Conservation (phyloP, 75 land plant genomes). For the Ceratopteris richardii region DNA sequence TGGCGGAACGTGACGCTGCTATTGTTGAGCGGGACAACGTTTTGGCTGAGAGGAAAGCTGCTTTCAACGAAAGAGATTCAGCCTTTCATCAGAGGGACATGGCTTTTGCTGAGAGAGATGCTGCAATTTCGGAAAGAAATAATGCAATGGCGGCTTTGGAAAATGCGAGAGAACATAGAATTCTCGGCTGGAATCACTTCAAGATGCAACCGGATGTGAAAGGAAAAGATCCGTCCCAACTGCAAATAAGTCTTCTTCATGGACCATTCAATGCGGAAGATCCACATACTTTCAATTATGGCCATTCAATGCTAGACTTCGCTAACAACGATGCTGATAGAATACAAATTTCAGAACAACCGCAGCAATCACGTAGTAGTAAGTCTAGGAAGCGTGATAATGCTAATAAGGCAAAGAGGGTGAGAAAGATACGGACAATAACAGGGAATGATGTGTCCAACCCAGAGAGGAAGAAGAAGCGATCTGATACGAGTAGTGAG, state of each 20-base stretch:
- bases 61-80: constrained; percentile 26
- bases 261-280: background rate
- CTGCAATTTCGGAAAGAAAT: constrained; percentile 26
- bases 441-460: background rate
- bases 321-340: background rate
- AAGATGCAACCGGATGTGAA: background rate
- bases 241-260: background rate
- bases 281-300: background rate
- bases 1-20: constrained; percentile 33
- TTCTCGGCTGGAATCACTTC: constrained; percentile 11
- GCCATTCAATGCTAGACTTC: background rate
- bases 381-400: background rate
- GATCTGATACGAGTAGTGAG: background rate
- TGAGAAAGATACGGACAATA: background rate
- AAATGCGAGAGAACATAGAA: constrained; percentile 9
- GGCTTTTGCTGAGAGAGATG: constrained; percentile 32
- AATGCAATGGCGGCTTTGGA: constrained; percentile 26
- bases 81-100: constrained; percentile 26
- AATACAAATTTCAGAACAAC: background rate
- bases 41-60: constrained; percentile 23
- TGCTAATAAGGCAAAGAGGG: no score
- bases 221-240: background rate
- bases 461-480: background rate
- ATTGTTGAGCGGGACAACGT: constrained; percentile 29
- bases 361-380: background rate